These are phyloP conservation scores for Multifurca ochricompacta DNA, from an alignment of 768 basidiomycete genomes.

Conservation along the genomic window DNA sequence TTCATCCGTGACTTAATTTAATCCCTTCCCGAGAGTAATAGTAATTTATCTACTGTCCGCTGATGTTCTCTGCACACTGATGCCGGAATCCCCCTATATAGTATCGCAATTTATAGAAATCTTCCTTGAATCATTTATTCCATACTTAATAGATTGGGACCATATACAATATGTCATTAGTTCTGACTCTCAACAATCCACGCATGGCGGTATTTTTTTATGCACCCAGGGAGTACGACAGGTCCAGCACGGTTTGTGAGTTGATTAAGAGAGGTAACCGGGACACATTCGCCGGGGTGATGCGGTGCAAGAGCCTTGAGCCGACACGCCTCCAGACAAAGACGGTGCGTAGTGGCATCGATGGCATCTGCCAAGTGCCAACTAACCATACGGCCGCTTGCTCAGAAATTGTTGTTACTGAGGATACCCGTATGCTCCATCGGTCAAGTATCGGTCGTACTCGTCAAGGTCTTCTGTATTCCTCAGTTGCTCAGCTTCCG, in stretches of 20 bases:
- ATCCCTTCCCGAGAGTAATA: too few species aligned
- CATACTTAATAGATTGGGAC: neutral
- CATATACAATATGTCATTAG: too few species aligned
- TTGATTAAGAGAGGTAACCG: too few species aligned
- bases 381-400: neutral
- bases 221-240: too few species aligned
- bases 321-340: neutral
- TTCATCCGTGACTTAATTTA: conserved; percentile 1
- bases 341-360: neutral
- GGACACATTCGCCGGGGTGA: neutral
- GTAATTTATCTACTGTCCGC: too few species aligned
- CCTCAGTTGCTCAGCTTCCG: neutral
- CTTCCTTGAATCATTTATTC: neutral
- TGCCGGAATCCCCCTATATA: too few species aligned
- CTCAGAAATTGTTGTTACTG: neutral
- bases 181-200: too few species aligned
- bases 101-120: neutral
- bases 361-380: neutral
- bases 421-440: neutral
- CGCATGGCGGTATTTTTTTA: too few species aligned
- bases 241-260: too few species aligned
- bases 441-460: neutral
- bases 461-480: neutral
- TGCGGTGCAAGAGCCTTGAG: neutral
- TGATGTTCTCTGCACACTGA: neutral